Evolutionary conservation across 2,329 filamentous ascomycete species (phyloP), one percentile per base, ranked within the genome.

Genomic region (Aspergillus oerlinghausenensis): DNA sequence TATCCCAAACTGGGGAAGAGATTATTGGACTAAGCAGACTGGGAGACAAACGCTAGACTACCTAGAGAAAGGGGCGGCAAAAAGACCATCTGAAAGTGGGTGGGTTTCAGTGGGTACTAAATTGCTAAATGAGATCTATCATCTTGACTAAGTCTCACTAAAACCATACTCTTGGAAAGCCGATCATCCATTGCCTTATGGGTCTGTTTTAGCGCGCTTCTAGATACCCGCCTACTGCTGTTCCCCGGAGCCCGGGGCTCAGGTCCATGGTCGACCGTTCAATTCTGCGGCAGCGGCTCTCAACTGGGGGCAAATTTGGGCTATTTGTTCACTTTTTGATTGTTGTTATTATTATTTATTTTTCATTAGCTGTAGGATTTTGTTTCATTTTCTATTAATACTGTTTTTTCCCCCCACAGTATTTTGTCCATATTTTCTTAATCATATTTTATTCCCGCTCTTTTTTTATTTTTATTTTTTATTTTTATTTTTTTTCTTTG

Each of bases 161-260:
- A 68, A 64, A 65, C 69, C 69, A 70, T 57, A 65, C 54, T 61
- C 66, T 64, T 69, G 69, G 68, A 70, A 70, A 67, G 62, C 62
- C 59, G 70, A 73, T 71, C 67, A 68, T 68, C 64, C 62, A 45
- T 66, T 63, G 56, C 65, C 65, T 67, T 65, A 69, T 65, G 66
- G 61, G 55, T 57, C 59, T 51, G 32, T 55, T 56, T 70, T 72
- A 70, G 67, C 68, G 65, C 62, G 59, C 57, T 63, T 66, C 62
- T 66, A 68, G 63, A 63, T 62, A 59, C 54, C 58, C 57, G 57
- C 61, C 59, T 65, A 59, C 60, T 62, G 59, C 58, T 67, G 64
- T 72, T 72, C 70, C 70, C 70, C 70, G 69, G 66, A 65, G 67
- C 65, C 69, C 67, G 63, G 65, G 61, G 63, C 57, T 67, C 59